A percentile compares a stretch with the other conserved stretches of the same genome.
Conservation (phyloP, 1,284 basidiomycete species). For the Golubevia sp. region DNA sequence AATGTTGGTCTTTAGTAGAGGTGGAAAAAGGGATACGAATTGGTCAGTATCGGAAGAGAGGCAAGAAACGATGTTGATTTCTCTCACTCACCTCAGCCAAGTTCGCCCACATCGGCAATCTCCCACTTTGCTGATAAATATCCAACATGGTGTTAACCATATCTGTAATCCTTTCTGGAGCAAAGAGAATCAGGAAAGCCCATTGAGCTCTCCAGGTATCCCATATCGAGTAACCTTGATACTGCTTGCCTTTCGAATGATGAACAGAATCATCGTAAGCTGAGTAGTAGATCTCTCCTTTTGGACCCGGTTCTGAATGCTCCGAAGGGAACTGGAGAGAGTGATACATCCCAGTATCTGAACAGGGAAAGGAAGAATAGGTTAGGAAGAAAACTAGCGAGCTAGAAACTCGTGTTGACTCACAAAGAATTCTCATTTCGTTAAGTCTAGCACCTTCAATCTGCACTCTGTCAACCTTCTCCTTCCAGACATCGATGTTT, state of each 20-base stretch:
- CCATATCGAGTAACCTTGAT: conserved; percentile 84
- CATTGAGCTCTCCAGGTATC: conserved; percentile 80
- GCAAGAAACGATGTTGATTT: not conserved
- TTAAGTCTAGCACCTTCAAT: conserved; percentile 69
- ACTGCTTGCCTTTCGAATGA: conserved; percentile 70
- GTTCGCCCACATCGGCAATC: conserved; percentile 90
- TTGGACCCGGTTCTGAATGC: conserved; percentile 67
- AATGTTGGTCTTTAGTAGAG: conserved; percentile 71
- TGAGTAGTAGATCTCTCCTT: conserved; percentile 73
- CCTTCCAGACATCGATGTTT: conserved; percentile 72
- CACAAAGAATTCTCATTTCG: conserved; percentile 70
- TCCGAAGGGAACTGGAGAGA: conserved; percentile 75
- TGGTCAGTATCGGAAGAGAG: not conserved
- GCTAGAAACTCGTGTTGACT: no score
- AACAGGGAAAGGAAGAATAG: conserved; percentile 20
- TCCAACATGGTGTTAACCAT: conserved; percentile 81
- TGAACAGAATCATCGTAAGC: conserved; percentile 73
- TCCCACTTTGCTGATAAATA: conserved; percentile 76
- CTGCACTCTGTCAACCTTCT: conserved; percentile 72
- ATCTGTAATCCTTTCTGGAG: conserved; percentile 73
- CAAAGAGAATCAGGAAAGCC: conserved; percentile 77
- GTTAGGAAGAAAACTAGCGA: no score
- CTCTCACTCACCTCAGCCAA: conserved; percentile 66
- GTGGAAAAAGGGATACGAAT: no score
- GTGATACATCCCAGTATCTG: conserved; percentile 32